Evolutionary conservation across 805 yeast species (phyloP), one percentile per base, ranked within the genome.

Genomic region (Lipomyces starkeyi): DNA sequence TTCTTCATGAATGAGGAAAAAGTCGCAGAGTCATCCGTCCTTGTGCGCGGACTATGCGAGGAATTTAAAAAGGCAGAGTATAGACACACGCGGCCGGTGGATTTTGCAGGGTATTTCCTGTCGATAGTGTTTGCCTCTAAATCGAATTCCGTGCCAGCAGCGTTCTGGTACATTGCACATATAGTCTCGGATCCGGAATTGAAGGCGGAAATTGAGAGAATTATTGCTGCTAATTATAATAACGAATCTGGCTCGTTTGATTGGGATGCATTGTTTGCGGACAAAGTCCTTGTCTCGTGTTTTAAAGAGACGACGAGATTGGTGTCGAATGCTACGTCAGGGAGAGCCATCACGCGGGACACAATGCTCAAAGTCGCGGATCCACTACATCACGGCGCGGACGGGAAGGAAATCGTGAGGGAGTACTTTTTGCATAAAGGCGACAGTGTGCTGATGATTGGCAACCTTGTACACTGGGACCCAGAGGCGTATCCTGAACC

Each of bases 291-390:
- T 20, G 37, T 37, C 8, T 63, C 73, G 6, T 58, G 65, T 13
- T 70, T 71, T 60, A 66, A 70, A 40, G 73, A 70, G 32, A 69
- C 72, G 2, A 35, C 63, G 14, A 37, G 73, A 14, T 37, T 66
- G 11, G 20, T 43, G 11, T 17, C 66, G 3, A 67, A 66, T 27
- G 32, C 56, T 47, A 59, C 66, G 3, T 37, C 63, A 1, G 64
- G 69, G 22, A 63, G 73, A 7, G 25, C 4, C 2, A 61, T 66
- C 20, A 37, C 40, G 4, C 47, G 53, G 17, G 71, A 69, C 54
- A 61, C 72, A 8, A 59, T 37, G 43, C 34, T 68, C 40, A 68
- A 66, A 35, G 40, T 65, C 25, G 66, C 64, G 17, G 35, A 25
- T 32, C 60, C 61, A 17, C 20, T 25, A 9, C 63, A 27, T 20